Evolutionary conservation across 2,329 filamentous ascomycete genomes (phyloP).

Genomic region (Epichloe brachyelytri): DNA sequence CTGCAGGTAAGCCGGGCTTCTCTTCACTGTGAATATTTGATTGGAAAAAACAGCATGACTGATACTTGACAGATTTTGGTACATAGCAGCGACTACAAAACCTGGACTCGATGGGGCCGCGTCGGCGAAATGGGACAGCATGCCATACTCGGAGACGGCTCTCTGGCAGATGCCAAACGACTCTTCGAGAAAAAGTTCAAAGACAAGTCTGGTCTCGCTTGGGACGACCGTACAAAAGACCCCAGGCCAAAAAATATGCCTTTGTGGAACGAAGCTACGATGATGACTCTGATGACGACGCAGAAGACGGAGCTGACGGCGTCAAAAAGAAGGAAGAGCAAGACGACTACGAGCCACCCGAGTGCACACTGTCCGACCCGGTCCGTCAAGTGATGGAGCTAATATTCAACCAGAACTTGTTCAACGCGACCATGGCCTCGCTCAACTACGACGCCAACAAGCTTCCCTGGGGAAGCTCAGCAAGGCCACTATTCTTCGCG

Average conservation of each 20-base stretch:
- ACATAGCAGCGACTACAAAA: conserved; percentile 30
- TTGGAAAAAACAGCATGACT: background rate
- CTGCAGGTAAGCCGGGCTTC: conserved; percentile 40
- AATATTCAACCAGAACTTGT: conserved; percentile 70
- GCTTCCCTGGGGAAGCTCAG: conserved; percentile 71
- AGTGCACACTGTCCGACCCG: conserved; percentile 45
- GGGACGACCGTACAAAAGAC: conserved; percentile 37
- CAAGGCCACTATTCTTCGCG: conserved; percentile 60
- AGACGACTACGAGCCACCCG: conserved; percentile 23
- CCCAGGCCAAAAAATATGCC: conserved; percentile 61
- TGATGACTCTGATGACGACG: conserved; percentile 44
- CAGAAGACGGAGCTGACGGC: conserved; percentile 9
- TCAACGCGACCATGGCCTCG: conserved; percentile 50
- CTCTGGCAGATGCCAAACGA: conserved; percentile 29
- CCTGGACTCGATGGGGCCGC: conserved; percentile 72
- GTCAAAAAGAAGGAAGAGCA: conserved; percentile 25
- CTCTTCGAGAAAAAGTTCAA: conserved; percentile 50
- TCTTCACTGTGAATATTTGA: no score
- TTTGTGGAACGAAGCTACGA: conserved; percentile 72
- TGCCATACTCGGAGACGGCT: conserved; percentile 28
- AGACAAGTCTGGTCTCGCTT: conserved; percentile 44
- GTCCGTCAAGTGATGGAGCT: conserved; percentile 61
- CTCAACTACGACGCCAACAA: conserved; percentile 65
- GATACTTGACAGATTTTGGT: conserved; percentile 25
- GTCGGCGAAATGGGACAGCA: conserved; percentile 49